Percentiles rank a stretch among this genome's conserved stretches.
These are phyloP conservation scores for Centrapalus pauciflorus DNA, from an alignment of 129 eudicot genomes.

Conservation along the genomic window DNA sequence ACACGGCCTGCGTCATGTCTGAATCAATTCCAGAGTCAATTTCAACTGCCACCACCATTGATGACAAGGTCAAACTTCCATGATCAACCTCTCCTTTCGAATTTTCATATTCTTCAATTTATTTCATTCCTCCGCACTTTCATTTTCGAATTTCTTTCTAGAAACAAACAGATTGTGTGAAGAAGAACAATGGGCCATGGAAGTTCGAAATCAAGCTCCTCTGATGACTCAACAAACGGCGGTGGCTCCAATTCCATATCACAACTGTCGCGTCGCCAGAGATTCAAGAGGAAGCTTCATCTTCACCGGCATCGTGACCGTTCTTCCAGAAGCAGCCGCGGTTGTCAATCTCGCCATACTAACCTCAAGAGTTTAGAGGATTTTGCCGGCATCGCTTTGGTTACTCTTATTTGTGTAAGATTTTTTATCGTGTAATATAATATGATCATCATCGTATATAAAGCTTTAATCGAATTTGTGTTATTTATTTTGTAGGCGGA, in stretches of 20 bases:
- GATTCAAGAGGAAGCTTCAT: constrained; percentile 46
- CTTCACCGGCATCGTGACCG: constrained; percentile 30
- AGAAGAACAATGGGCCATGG: constrained; percentile 63
- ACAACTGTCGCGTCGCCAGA: constrained; percentile 30
- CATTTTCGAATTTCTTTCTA: not conserved
- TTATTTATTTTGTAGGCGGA: constrained; percentile 52
- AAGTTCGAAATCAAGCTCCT: constrained; percentile 40
- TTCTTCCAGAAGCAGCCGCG: not conserved
- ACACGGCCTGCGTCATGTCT: no score
- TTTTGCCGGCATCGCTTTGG: constrained; percentile 83
- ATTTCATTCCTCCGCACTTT: not conserved
- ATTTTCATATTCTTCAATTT: not conserved
- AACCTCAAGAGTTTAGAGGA: constrained; percentile 55
- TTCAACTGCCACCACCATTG: constrained; percentile 3
- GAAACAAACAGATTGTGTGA: no score
- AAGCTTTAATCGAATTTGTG: not conserved
- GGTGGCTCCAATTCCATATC: constrained; percentile 17
- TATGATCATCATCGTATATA: not conserved
- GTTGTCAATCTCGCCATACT: constrained; percentile 9
- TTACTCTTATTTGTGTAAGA: constrained; percentile 52
- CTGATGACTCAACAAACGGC: constrained; percentile 36
- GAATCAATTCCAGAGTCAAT: not conserved
- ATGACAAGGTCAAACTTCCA: constrained; percentile 9
- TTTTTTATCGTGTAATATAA: not conserved
- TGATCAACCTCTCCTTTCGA: constrained; percentile 11